Evolutionary conservation across 805 yeast genomes (phyloP).

Genomic region (Barnettozyma sp.): DNA sequence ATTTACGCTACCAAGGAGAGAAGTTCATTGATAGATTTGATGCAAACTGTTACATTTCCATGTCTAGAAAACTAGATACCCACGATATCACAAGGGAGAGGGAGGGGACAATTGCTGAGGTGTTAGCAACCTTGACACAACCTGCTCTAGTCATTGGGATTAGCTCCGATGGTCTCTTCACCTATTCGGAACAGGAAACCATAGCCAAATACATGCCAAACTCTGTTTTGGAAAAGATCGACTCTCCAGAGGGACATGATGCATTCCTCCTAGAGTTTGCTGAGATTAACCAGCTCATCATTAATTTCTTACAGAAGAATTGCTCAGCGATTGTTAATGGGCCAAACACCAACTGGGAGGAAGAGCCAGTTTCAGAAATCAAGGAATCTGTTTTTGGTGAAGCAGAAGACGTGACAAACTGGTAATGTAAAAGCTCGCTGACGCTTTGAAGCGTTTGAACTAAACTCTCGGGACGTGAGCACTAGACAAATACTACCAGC

Average conservation of each 20-base stretch:
- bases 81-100: constrained; percentile 88
- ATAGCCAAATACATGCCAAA: constrained; percentile 71
- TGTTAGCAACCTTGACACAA: constrained; percentile 52
- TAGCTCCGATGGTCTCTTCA: constrained; percentile 86
- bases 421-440: too few relatives aligned
- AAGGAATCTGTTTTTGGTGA: constrained; percentile 82
- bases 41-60: constrained; percentile 93
- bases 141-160: constrained; percentile 88
- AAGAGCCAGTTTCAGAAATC: constrained; percentile 35
- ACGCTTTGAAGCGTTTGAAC: too few relatives aligned
- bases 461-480: too few relatives aligned
- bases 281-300: constrained; percentile 64
- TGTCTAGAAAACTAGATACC: constrained; percentile 89
- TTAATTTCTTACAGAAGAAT: constrained; percentile 53
- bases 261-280: constrained; percentile 90
- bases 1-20: constrained; percentile 87
- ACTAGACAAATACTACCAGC: too few relatives aligned
- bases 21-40: constrained; percentile 88
- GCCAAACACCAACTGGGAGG: constrained; percentile 37
- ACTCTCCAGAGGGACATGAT: constrained; percentile 96
- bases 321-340: constrained; percentile 52
- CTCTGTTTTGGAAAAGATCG: constrained; percentile 59
- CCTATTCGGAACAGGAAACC: constrained; percentile 83
- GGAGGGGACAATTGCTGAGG: constrained; percentile 35
- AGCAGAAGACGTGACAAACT: constrained; percentile 87